Base-by-base conservation (phyloP, 768 basidiomycete genomes). In the Tephrocybe sp. region DNA sequence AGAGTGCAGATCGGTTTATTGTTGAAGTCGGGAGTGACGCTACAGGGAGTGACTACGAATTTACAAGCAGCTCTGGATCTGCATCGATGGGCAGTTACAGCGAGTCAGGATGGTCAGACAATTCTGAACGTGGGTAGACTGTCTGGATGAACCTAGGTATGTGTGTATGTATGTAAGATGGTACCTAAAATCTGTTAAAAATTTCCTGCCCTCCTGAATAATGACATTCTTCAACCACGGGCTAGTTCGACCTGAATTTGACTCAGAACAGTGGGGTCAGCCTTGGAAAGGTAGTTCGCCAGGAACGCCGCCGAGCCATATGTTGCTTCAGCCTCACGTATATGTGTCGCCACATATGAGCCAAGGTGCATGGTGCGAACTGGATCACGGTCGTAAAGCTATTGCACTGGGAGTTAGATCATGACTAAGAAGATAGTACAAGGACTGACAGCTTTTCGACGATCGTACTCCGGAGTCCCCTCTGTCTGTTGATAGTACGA, bases 351-450 rank as follows among this genome's bases (percentile, higher is more conserved):
- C 44, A 95, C 71, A 62, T 75, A 87, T 6, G 69, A 64, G 24
- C 80, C 82, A n/a, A 95, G 78, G 26, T 79, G 78, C 3, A 74
- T 69, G 3, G 76, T 83, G n/a, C 84, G 81, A 30, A 92, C 80
- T 0, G 86, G 85, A 61, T 95, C 92, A 21, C 66, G 73, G 11
- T 87, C 76, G 52, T 81, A 84, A 11, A 86, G 62, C 92, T 95
- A 58, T 9, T 47, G 48, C 26, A 44, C 31, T 35, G 26, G 26
- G 21, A 53, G 31, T n/a, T 1, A 27, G 28, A 27, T 25, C 18
- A 13, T 44, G 55, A 16, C 38, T 19, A 43, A 40, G 53, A 52
- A 18, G 22, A 16, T 50, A 4, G 24, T 22, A 21, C 37, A 39
- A 32, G 56, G 2, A 68, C 79, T 28, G 63, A 93, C 92, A 49